A percentile compares a stretch with the other conserved stretches of the same genome.
phyloP scores from a whole-genome alignment of 768 basidiomycete genomes.

The Chlorophyllum brunneum region DNA sequence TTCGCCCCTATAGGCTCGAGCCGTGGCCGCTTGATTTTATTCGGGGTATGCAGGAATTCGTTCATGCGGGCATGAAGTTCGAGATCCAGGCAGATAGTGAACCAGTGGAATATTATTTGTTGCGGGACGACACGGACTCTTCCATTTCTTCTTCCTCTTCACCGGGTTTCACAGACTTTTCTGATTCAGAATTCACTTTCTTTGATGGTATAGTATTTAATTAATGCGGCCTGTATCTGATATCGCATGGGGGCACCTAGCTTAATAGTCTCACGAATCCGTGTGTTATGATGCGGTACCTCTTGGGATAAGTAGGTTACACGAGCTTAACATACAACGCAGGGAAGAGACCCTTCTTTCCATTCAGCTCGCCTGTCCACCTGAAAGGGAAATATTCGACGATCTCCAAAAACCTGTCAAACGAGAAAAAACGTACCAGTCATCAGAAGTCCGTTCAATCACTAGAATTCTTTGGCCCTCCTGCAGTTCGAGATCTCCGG shows the following conservation, averaged over 20 bases:
- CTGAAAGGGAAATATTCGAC: conserved; percentile 28
- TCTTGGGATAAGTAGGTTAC: too few relatives aligned
- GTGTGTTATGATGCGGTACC: too few relatives aligned
- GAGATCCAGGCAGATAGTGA: background rate
- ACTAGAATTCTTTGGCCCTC: conserved; percentile 59
- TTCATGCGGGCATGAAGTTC: background rate
- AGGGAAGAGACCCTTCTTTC: conserved; percentile 57
- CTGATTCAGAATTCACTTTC: too few relatives aligned
- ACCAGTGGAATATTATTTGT: background rate
- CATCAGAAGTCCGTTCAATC: conserved; percentile 63
- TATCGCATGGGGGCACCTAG: too few relatives aligned
- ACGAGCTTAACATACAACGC: conserved; percentile 66
- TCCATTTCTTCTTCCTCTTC: too few relatives aligned
- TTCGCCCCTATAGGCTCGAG: background rate
- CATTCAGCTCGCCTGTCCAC: conserved; percentile 66
- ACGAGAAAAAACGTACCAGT: conserved; percentile 55
- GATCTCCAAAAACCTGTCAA: conserved; percentile 8
- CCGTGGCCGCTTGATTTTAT: background rate
- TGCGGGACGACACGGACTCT: background rate
- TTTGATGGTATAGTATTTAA: background rate
- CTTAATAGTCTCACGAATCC: too few relatives aligned
- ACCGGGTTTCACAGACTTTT: too few relatives aligned
- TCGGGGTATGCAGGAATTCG: background rate
- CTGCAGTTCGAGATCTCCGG: conserved; percentile 60
- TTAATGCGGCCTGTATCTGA: too few relatives aligned